A percentile compares a stretch with the other conserved stretches of the same genome.
Conservation (phyloP, 768 basidiomycete species). For the Steccherinum ochraceum region DNA sequence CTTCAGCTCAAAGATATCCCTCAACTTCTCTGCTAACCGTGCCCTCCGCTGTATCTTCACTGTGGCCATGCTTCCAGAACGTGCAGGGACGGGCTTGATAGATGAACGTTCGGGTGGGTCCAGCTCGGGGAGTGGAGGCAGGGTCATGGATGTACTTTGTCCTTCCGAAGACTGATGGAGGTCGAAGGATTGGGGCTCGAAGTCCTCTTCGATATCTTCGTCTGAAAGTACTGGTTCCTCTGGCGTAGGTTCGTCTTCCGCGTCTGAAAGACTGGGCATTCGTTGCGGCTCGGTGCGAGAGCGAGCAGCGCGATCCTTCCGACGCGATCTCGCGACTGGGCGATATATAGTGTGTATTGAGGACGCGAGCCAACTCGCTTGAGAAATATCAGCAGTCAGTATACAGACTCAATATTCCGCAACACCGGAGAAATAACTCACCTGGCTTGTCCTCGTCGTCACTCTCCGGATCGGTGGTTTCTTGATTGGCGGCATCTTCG, state of each 20-base stretch:
- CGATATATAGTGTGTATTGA: conserved; percentile 87
- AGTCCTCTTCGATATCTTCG: conserved; percentile 53
- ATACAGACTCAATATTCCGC: neutral
- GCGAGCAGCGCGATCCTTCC: conserved; percentile 24
- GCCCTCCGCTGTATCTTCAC: conserved; percentile 62
- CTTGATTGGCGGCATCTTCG: conserved; percentile 34
- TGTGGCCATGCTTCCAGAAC: conserved; percentile 64
- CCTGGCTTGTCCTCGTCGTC: conserved; percentile 54
- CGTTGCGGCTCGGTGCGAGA: conserved; percentile 13
- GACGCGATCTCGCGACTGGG: conserved; percentile 64
- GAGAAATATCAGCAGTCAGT: neutral
- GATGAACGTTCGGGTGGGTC: conserved; percentile 10
- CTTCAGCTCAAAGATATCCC: conserved; percentile 79
- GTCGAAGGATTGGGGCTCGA: conserved; percentile 34
- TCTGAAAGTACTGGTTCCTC: conserved; percentile 34
- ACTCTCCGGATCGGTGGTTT: conserved; percentile 46
- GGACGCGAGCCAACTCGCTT: conserved; percentile 57
- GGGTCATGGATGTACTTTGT: conserved; percentile 5
- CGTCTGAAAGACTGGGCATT: conserved; percentile 24
- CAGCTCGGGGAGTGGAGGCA: conserved; percentile 13
- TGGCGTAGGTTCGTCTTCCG: conserved; percentile 25
- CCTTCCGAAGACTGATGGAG: neutral
- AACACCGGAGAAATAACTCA: conserved; percentile 5
- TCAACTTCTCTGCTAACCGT: conserved; percentile 80
- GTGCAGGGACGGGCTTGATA: conserved; percentile 24